Evolutionary conservation across 768 basidiomycete species (phyloP).

Genomic region (Mycena filopes): DNA sequence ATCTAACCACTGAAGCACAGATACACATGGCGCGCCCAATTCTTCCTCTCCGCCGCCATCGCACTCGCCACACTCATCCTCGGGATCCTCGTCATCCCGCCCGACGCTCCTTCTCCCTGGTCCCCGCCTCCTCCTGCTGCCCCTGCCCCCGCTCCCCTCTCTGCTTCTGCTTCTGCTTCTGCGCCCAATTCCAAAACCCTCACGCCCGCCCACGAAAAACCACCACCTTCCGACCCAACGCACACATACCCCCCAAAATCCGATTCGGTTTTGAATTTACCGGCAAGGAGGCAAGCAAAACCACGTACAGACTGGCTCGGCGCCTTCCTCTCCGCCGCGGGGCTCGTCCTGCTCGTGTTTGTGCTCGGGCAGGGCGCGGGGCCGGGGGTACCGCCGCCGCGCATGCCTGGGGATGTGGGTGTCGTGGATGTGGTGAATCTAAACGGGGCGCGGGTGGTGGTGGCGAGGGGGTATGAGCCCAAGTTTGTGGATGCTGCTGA

Average conservation of each 20-base stretch:
- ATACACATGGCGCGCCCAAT: conserved; percentile 72
- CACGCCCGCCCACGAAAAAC: background rate
- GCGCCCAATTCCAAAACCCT: background rate
- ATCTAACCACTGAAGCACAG: conserved; percentile 37
- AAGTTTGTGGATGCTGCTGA: background rate
- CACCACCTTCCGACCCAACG: background rate
- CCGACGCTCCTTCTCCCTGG: conserved; percentile 52
- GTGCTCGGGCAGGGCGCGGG: conserved; percentile 71
- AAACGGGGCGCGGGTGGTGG: background rate
- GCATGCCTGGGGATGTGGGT: background rate
- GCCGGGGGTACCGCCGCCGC: conserved; percentile 1
- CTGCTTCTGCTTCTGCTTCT: background rate
- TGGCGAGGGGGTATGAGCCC: background rate
- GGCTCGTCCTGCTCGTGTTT: conserved; percentile 77
- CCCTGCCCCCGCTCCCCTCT: background rate
- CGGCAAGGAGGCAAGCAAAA: conserved; percentile 38
- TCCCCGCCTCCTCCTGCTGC: background rate
- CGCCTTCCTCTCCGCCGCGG: conserved; percentile 68
- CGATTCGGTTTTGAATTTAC: too few species aligned
- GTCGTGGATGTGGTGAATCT: background rate
- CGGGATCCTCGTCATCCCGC: conserved; percentile 69
- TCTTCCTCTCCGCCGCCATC: conserved; percentile 69
- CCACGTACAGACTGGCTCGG: conserved; percentile 84
- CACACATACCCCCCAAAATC: conserved; percentile 36
- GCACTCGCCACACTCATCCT: conserved; percentile 61